Evolutionary conservation across 1,139 yeast species (phyloP), one percentile per base, ranked within the genome.

Genomic region (Scheffersomyces insectosa): DNA sequence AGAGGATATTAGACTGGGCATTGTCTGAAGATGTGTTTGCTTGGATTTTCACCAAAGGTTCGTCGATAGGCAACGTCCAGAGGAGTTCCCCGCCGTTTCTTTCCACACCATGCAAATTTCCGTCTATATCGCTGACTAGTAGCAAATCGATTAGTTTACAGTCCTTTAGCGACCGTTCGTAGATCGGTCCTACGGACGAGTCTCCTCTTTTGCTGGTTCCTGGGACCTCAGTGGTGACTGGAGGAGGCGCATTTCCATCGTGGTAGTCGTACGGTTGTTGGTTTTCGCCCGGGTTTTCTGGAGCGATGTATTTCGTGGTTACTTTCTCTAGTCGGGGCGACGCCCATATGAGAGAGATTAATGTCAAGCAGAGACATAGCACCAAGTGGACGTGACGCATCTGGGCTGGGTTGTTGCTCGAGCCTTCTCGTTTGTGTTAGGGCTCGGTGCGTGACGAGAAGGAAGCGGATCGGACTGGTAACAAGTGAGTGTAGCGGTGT

Each of bases 101-200:
- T 51, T 85, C 84, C 11, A 93, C 65, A 0, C 95, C 97, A 60
- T 89, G 95, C 14, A 93, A 63, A 27, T 87, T 83, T 1, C 99
- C 99, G 56, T 93, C 97, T 2, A 91, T 79, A 54, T 93, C 96
- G 25, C 95, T 83, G 1, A 88, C 81, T 13, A 91, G 64, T 2
- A 90, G 63, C 23, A 85, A 59, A 52, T 84, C 82, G 1, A 86
- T 74, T 23, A 89, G 68, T 30, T 68, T 63, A 73, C 85, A 85
- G 48, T 83, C 85, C 14, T 65, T 65, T 15, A 83, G 65, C 7
- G 74, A 65, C 43, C 79, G 53, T 10, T 63, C 50, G 41, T 70
- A 71, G n/a, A 71, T 47, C 4, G 76, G 76, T 9, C 64, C 52
- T 33, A 68, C 49, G 44, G 43, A 25, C 38, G 25, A 28, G 37